A percentile compares a stretch with the other conserved stretches of the same genome.
These are phyloP conservation scores for Ogataea salicorniae DNA, from an alignment of 805 yeast species.

Conservation along the genomic window DNA sequence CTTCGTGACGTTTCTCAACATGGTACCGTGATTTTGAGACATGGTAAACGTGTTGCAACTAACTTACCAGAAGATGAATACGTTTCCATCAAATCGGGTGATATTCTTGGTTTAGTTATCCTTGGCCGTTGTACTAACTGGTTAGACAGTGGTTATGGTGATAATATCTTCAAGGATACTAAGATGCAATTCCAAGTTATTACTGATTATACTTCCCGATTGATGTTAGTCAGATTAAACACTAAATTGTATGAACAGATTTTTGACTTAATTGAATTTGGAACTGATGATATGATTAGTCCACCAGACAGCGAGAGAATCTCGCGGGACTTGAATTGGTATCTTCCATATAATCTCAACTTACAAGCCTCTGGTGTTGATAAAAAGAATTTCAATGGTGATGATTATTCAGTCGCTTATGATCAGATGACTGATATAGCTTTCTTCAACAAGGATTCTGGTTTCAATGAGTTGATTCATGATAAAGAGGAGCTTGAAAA, in stretches of 20 bases:
- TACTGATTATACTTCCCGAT: slow-evolving; percentile 7
- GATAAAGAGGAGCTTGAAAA: no score
- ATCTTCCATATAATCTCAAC: no score
- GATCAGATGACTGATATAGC: no score
- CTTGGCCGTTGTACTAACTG: not conserved
- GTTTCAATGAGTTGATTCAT: no score
- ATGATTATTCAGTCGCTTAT: no score
- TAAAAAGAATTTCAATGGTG: no score
- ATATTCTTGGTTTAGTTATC: slow-evolving; percentile 19
- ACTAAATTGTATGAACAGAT: not conserved
- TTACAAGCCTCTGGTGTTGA: no score
- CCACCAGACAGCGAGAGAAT: no score
- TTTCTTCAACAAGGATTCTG: no score
- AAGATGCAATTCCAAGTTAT: slow-evolving; percentile 21
- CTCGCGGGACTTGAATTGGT: no score
- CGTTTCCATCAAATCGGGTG: slow-evolving; percentile 13
- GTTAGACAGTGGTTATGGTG: not conserved
- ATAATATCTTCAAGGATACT: slow-evolving; percentile 17
- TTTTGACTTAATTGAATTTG: no score
- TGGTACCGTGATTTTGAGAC: slow-evolving; percentile 11
- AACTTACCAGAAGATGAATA: not conserved
- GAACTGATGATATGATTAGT: no score
- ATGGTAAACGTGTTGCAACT: not conserved
- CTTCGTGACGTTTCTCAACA: slow-evolving; percentile 18
- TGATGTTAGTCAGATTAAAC: slow-evolving; percentile 15